phyloP scores from a whole-genome alignment of 805 yeast genomes.

The Kuraishia floccosa region DNA sequence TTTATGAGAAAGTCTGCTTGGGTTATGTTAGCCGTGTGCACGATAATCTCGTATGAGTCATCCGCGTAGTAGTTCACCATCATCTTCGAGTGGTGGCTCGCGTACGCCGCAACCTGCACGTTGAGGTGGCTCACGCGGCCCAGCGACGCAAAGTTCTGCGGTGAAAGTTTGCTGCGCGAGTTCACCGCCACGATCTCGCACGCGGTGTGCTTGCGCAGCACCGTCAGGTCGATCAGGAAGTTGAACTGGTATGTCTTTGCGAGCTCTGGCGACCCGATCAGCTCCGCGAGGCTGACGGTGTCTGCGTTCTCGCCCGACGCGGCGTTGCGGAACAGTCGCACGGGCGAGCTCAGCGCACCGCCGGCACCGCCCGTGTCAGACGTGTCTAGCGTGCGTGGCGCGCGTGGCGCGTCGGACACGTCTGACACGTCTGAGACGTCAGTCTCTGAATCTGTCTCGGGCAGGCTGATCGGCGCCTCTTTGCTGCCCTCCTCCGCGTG shows the following conservation, averaged over 20 bases:
- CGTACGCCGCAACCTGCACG: slow-evolving; percentile 24
- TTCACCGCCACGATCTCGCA: slow-evolving; percentile 14
- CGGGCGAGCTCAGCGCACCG: no score
- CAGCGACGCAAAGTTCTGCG: slow-evolving; percentile 9
- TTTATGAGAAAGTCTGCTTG: slow-evolving; percentile 40
- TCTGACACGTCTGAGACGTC: no score
- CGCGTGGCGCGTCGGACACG: no score
- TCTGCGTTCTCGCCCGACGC: slow-evolving; percentile 16
- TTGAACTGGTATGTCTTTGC: slow-evolving; percentile 19
- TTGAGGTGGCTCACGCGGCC: slow-evolving; percentile 14
- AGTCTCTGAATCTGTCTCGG: no score
- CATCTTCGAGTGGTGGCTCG: slow-evolving; percentile 59
- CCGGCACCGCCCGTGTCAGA: background rate
- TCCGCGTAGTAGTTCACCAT: slow-evolving; percentile 45
- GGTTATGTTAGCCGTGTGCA: slow-evolving; percentile 52
- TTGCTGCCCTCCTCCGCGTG: no score
- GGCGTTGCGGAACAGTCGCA: no score
- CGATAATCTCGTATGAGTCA: slow-evolving; percentile 33
- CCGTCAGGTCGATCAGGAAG: slow-evolving; percentile 17
- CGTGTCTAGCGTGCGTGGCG: background rate
- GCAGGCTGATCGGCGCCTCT: no score
- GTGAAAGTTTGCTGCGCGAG: slow-evolving; percentile 24
- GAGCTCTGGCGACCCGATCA: slow-evolving; percentile 13
- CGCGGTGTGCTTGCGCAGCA: slow-evolving; percentile 11
- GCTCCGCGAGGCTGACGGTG: slow-evolving; percentile 13